phyloP scores from a whole-genome alignment of 176 grass and related monocot species.

The Ampelocalamus luodianensis region DNA sequence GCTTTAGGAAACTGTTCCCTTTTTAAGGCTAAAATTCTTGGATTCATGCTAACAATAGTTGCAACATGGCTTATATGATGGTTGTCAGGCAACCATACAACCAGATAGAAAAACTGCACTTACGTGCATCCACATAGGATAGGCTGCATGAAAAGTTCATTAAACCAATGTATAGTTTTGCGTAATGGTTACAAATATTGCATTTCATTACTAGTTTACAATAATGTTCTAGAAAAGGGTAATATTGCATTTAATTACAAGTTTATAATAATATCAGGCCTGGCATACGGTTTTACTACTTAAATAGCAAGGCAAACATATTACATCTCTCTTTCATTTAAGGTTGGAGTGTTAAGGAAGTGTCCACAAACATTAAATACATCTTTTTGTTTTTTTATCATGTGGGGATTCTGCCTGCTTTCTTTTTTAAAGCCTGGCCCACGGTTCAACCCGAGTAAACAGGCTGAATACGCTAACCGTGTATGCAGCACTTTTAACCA shows the following conservation, averaged over 20 bases:
- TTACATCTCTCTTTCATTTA: not conserved
- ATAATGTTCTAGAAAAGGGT: not conserved
- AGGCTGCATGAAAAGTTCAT: not conserved
- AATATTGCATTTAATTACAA: not conserved
- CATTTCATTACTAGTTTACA: not conserved
- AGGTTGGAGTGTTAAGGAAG: not conserved
- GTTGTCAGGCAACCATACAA: slow-evolving; percentile 3
- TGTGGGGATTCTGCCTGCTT: not conserved
- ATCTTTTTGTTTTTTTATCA: slow-evolving; percentile 20
- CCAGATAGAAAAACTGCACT: not conserved
- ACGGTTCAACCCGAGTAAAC: not conserved
- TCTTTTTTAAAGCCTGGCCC: not conserved
- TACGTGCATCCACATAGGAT: not conserved
- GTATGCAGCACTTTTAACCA: not conserved
- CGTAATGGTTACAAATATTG: not conserved
- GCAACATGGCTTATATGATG: not conserved
- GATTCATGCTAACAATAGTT: not conserved
- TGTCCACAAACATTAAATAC: not conserved
- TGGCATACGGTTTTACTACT: not conserved
- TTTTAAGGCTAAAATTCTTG: not conserved
- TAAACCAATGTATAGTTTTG: not conserved
- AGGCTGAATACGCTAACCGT: not conserved
- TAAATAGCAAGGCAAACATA: not conserved
- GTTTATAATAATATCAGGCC: not conserved
- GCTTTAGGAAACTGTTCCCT: not conserved